These are phyloP conservation scores for Casuarina equisetifolia DNA, from an alignment of 306 rosid genomes.

Conservation along the genomic window DNA sequence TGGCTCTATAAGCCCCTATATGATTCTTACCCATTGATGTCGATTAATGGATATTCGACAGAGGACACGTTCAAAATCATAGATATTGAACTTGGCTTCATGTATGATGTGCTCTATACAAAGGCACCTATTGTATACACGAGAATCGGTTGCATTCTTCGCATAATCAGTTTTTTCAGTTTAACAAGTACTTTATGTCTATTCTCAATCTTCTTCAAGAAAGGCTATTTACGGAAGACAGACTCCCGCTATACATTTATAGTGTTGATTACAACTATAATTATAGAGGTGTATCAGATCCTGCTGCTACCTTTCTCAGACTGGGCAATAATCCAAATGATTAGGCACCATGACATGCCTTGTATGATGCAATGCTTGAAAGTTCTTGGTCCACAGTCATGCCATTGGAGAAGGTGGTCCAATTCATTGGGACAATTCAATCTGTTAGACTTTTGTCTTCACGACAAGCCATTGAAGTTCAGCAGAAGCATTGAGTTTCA, in stretches of 20 bases:
- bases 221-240: too few relatives aligned
- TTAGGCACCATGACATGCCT: conserved; percentile 41
- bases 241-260: too few relatives aligned
- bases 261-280: conserved; percentile 40
- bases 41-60: conserved; percentile 30
- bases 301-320: conserved; percentile 51
- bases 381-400: conserved; percentile 38
- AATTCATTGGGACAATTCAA: conserved; percentile 57
- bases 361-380: conserved; percentile 36
- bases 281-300: conserved; percentile 62
- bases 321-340: conserved; percentile 57
- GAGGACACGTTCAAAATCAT: conserved; percentile 49
- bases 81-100: conserved; percentile 60
- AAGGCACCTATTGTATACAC: conserved; percentile 57
- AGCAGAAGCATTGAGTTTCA: conserved; percentile 31
- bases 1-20: conserved; percentile 50
- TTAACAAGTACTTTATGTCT: conserved; percentile 35
- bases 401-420: conserved; percentile 63
- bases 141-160: conserved; percentile 47
- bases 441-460: conserved; percentile 50
- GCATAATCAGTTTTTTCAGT: conserved; percentile 41
- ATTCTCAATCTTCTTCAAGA: conserved; percentile 31
- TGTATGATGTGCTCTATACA: conserved; percentile 71
- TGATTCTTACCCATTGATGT: conserved; percentile 44
- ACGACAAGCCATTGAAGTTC: conserved; percentile 39